These are phyloP conservation scores for Corinectria fuckeliana DNA, from an alignment of 2,329 filamentous ascomycete species.

Conservation along the genomic window DNA sequence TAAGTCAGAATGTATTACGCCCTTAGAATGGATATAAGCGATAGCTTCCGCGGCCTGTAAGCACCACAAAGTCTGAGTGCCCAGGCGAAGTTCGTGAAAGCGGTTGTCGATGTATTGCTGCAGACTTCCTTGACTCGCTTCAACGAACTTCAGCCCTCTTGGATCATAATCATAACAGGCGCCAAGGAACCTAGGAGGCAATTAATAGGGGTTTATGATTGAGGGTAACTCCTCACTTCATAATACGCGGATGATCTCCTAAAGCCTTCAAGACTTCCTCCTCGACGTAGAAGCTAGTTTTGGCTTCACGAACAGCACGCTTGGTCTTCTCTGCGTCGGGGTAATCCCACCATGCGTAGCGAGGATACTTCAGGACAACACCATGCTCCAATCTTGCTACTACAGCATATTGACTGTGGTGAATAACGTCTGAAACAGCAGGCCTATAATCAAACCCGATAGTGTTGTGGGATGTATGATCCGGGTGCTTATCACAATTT, in stretches of 20 bases:
- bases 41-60: not conserved
- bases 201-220: not conserved
- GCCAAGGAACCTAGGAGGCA: not conserved
- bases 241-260: not conserved
- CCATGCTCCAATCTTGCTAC: not conserved
- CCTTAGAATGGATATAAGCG: not conserved
- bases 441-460: not conserved
- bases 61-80: not conserved
- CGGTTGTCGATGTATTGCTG: not conserved
- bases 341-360: not conserved
- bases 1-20: not conserved
- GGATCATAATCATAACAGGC: not conserved
- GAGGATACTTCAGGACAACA: not conserved
- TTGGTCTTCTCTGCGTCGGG: not conserved
- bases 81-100: not conserved
- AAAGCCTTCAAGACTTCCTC: not conserved
- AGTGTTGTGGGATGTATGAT: not conserved
- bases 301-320: not conserved
- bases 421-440: not conserved
- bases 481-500: not conserved
- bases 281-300: not conserved
- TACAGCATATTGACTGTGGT: not conserved
- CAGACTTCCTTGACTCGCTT: not conserved
- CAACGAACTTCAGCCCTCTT: not conserved
- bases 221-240: not conserved